Evolutionary conservation across 495 filamentous ascomycete genomes (phyloP), one percentile per base, ranked within the genome.

Genomic region (Penicillium cosmopolitanum): DNA sequence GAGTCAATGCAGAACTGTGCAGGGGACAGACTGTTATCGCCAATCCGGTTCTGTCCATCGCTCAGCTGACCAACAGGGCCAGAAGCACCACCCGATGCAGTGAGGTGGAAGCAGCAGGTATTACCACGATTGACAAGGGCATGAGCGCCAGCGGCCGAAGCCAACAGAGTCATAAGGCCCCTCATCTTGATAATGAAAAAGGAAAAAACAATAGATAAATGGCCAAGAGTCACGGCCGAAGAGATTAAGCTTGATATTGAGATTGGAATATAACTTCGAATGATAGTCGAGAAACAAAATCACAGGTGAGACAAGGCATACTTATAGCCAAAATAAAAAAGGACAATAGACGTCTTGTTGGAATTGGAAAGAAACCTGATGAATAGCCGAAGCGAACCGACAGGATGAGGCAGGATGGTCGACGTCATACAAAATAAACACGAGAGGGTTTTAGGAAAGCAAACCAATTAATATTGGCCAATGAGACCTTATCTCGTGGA

Each of bases 1-100:
- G 66, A 65, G 50, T 68, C 60, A 56, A 83, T 80, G 57, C 77
- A 81, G 57, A 68, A 83, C 40, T 71, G 61, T 18, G 70, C 73
- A 40, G 67, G 61, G 5, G 71, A 50, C 1, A 79, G 64, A 18
- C 72, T 67, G 19, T 75, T 50, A 21, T 62, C 77, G 21, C 78
- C 75, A 54, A 82, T 74, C n/a, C 82, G 73, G 65, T 79, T 78
- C 69, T 85, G 82, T 23, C 83, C 83, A 61, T 83, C 79, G 53
- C 61, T 62, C 23, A 84, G 70, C 62, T 86, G 80, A 25, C 80
- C 83, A 12, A 84, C 64, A 33, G 72, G 61, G 34, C 82, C 82
- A 33, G 76, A 76, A 46, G 64, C 67, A 57, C 63, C 70, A n/a
- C 80, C 78, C 23, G 75, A 71, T 12, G 79, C 71, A 12, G 69